Base-by-base conservation (phyloP, 1,284 basidiomycete genomes). In the Moesziomyces sp. region DNA sequence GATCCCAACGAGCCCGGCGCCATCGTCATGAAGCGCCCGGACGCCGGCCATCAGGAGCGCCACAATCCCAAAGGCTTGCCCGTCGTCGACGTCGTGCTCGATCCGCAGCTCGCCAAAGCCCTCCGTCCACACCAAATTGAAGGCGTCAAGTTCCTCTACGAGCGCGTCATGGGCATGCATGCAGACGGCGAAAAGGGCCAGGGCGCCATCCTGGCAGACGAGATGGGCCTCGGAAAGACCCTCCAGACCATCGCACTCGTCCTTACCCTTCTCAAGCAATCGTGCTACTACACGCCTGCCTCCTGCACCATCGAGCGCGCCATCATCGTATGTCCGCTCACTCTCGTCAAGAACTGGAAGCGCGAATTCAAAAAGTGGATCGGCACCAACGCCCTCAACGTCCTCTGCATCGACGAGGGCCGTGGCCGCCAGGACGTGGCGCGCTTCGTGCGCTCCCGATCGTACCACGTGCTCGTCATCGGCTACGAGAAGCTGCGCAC, bases 131-230 rank as follows among this genome's bases (percentile, higher is more conserved):
- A 99, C 89, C 96, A 99, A 85, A 90, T 99, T 19, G 95, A 99
- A 84, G 96, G 96, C 72, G 96, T 98, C 68, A 97, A 97, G 91
- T 99, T 99, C 85, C 86, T 99, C 82, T 99, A 97, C 85, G 91
- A 90, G 84, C 96, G 94, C 83, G 91, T 94, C 9, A 97, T 93
- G 0, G 97, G 95, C 2, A 92, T 97, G 89, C 86, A 95, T 52
- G 92, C 92, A 26, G 90, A 96, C 76, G 91, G 93, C 65, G 92
- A 94, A 14, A 76, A 69, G 19, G 69, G 72, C 35, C 81, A 93
- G 75, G 97, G 97, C 0, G 97, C 94, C 80, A 99, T 99, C 83
- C 95, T 99, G 92, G 96, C 97, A 0, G 96, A 99, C 83, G 96
- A 97, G 85, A 99, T 99, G 96, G 96, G 96, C 43, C 63, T 68